A percentile compares a stretch with the other conserved stretches of the same genome.
phyloP scores from a whole-genome alignment of 768 basidiomycete genomes.

The Grammothele lineata region DNA sequence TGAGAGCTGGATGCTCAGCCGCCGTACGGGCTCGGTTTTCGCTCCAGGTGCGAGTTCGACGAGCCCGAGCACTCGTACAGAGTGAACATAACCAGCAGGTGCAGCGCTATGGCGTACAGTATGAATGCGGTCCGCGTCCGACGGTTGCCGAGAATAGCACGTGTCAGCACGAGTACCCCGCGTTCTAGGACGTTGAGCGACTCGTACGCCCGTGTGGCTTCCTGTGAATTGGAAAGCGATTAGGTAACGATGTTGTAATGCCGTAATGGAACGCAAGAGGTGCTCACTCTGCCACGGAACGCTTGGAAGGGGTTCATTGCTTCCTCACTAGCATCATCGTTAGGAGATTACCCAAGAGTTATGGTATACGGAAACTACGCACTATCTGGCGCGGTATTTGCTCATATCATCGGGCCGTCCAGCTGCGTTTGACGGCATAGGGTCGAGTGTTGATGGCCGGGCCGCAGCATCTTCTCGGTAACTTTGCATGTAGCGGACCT shows the following conservation, averaged over 20 bases:
- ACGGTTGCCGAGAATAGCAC: conserved; percentile 83
- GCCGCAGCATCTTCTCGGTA: conserved; percentile 71
- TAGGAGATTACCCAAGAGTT: neutral
- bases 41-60: conserved; percentile 44
- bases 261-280: neutral
- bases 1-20: no score
- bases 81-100: conserved; percentile 77
- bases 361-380: conserved; percentile 12
- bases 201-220: conserved; percentile 90
- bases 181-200: conserved; percentile 90
- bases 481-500: conserved; percentile 97
- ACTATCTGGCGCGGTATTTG: conserved; percentile 84
- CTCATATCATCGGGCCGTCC: conserved; percentile 67
- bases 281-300: conserved; percentile 87
- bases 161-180: conserved; percentile 79
- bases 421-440: conserved; percentile 46
- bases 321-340: conserved; percentile 50
- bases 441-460: conserved; percentile 63
- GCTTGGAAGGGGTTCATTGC: conserved; percentile 98
- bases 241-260: no score
- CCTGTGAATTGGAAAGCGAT: conserved; percentile 42
- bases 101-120: conserved; percentile 76
- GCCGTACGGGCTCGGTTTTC: conserved; percentile 44
- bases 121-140: conserved; percentile 88
- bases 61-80: conserved; percentile 67